Evolutionary conservation across 2,329 filamentous ascomycete genomes (phyloP), one percentile per base, ranked within the genome.

Genomic region (Claviceps fusiformis): DNA sequence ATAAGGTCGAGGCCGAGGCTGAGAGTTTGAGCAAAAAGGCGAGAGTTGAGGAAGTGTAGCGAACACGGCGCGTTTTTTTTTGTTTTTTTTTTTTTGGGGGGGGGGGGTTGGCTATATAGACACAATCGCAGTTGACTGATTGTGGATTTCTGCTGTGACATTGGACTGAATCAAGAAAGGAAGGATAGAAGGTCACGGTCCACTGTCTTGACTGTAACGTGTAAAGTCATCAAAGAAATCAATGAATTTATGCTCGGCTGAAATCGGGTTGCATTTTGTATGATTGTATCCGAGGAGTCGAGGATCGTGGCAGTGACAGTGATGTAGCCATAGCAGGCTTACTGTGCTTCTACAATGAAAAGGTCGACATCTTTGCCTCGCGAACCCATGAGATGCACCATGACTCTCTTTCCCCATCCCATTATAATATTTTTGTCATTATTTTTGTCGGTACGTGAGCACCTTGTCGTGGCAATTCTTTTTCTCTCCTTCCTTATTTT

Each of bases 11-110:
- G 52, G 60, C 27, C 35, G 64, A 58, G 51, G 60, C 29, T 37
- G 64, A 58, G 44, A 59, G 50, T 27, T 61, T 66, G 1, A 72
- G 62, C 58, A 81, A 81, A 68, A 79, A 73, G 68, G 68, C 68
- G 15, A 72, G 72, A 41, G 63, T 73, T 15, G 70, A 73, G 54
- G 67, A 65, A 45, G 63, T 59, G 15, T 70, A 58, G 37, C 10
- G 9, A 8, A 49, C 7, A 15, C 29, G 5, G n/a, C 29, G 19
- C 13, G 35, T 17, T 41, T 19, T 19, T 19, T 19, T 19, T 19
- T 19, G 1, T 19, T 19, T 19, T 19, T 19, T 19, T 19, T 19
- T 19, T 19, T 19, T 19, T 19, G 1, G 19, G 19, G 19, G 19
- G 50, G 15, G 9, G 19, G 31, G 43, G 17, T 47, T 10, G 2